Evolutionary conservation across 2,329 filamentous ascomycete genomes (phyloP).

Genomic region (Colletotrichum liriopes): DNA sequence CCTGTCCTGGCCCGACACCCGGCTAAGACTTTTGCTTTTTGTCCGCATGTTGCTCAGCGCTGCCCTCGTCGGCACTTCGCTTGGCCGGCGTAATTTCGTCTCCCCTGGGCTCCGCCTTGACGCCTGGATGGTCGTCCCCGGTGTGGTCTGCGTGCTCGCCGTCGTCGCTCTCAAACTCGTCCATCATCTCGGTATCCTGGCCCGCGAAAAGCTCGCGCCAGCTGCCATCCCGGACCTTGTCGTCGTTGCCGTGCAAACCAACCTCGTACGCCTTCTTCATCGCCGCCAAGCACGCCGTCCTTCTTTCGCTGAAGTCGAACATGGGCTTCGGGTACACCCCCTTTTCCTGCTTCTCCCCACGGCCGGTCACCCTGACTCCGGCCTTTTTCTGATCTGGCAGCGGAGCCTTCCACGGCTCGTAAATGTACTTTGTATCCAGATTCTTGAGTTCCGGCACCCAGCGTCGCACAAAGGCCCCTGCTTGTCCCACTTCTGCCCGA

Average conservation of each 20-base stretch:
- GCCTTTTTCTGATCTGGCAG: constrained; percentile 78
- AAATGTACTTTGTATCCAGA: constrained; percentile 79
- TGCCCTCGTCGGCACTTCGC: constrained; percentile 39
- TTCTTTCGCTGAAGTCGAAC: constrained; percentile 79
- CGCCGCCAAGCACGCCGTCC: constrained; percentile 74
- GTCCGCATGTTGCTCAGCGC: constrained; percentile 41
- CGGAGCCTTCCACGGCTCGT: constrained; percentile 84
- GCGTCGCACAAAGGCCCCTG: constrained; percentile 72
- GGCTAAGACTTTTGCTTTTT: constrained; percentile 36
- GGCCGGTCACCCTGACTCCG: constrained; percentile 72
- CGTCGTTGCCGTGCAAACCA: constrained; percentile 75
- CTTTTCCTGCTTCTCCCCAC: constrained; percentile 61
- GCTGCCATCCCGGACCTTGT: constrained; percentile 73
- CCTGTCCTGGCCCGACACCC: neutral
- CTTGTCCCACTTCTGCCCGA: constrained; percentile 83
- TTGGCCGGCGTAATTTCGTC: constrained; percentile 42
- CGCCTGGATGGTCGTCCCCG: constrained; percentile 45
- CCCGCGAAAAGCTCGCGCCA: constrained; percentile 65
- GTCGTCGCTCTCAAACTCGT: constrained; percentile 52
- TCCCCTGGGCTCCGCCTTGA: constrained; percentile 17
- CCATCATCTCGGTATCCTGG: constrained; percentile 58
- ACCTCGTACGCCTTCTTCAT: constrained; percentile 81
- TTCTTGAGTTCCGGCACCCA: constrained; percentile 78
- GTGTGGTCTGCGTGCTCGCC: constrained; percentile 53
- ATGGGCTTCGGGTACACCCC: constrained; percentile 81